phyloP scores from a whole-genome alignment of 768 basidiomycete genomes.

The Sarcodon sp. region DNA sequence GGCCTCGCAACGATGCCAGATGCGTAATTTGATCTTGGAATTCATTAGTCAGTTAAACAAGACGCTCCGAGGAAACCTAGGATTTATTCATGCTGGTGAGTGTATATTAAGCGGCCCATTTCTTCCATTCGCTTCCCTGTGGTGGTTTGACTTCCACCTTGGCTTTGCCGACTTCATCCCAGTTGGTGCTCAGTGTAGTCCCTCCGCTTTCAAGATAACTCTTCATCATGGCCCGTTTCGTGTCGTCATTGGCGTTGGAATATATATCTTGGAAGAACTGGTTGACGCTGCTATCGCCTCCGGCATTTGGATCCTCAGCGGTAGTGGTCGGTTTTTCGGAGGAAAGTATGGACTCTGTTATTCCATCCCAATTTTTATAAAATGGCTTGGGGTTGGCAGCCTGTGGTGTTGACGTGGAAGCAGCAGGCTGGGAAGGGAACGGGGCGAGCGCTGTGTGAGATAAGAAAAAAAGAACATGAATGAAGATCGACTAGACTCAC shows the following conservation, averaged over 20 bases:
- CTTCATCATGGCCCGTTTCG: slow-evolving; percentile 94
- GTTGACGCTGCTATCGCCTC: slow-evolving; percentile 81
- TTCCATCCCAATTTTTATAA: slow-evolving; percentile 81
- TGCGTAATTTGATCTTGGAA: too few species aligned
- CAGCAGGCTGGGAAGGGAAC: slow-evolving; percentile 22
- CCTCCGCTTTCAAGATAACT: slow-evolving; percentile 92
- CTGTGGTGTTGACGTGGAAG: slow-evolving; percentile 17
- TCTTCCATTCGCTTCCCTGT: slow-evolving; percentile 72
- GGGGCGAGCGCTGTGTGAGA: slow-evolving; percentile 11
- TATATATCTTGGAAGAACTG: slow-evolving; percentile 88
- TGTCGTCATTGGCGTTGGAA: slow-evolving; percentile 82
- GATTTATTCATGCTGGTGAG: too few species aligned
- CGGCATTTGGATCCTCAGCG: slow-evolving; percentile 79
- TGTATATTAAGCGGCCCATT: slow-evolving; percentile 33
- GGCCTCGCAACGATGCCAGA: too few species aligned
- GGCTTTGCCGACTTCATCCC: slow-evolving; percentile 73
- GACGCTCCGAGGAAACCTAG: too few species aligned
- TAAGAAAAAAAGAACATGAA: slow-evolving; percentile 15
- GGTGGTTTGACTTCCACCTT: slow-evolving; percentile 75
- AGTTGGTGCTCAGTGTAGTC: slow-evolving; percentile 91
- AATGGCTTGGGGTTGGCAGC: slow-evolving; percentile 22
- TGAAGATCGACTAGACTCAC: slow-evolving; percentile 27
- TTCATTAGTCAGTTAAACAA: too few species aligned
- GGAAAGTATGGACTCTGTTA: slow-evolving; percentile 54
- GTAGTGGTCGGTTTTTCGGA: slow-evolving; percentile 56